Evolutionary conservation across 179 eudicot genomes (phyloP), one percentile per base, ranked within the genome.

Genomic region (Vitellaria paradoxa): DNA sequence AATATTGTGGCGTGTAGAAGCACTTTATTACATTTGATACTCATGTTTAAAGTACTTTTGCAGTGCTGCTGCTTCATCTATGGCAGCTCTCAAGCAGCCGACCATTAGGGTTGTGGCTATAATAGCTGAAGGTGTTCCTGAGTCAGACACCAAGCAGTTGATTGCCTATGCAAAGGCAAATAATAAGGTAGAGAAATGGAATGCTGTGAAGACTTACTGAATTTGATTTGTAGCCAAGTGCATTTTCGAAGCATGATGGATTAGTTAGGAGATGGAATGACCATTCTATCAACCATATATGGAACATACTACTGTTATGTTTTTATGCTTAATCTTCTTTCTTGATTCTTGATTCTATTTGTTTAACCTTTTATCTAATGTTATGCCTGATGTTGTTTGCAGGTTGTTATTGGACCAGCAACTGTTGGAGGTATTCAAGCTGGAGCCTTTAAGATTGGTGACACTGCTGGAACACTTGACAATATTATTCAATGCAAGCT

Each of bases 371-470:
- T 24, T 13, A 56, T 68, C 74, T 70, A 49, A 61, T 53, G 52
- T 56, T 23, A 18, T 10, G 11, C 45, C 64, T 79, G 15, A 76
- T 81, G 78, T 23, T 72, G 23, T 40, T 81, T 70, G 75, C 77
- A 96, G 99, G 97, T 96, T 79, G 89, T 96, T 68, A 87, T 96
- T 81, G 99, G 99, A 49, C 99, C 99, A 73, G 98, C 99, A 37
- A 96, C 99, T 30, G 99, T 96, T 71, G 99, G 99, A 77, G 99
- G 99, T 71, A 84, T 96, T 87, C 99, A 94, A 88, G 99, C 99
- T 84, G 99, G 99, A 80, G 98, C 99, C 76, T 96, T 96, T 81
- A 96, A 91, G 87, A 96, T 96, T 81, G 99, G 99, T 81, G 99
- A 96, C 88, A 96, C 99, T 80, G 98, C 99, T 70, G 99, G 98